Base-by-base conservation (phyloP, 208 protist genomes). In the Wallacemonas sp. region DNA sequence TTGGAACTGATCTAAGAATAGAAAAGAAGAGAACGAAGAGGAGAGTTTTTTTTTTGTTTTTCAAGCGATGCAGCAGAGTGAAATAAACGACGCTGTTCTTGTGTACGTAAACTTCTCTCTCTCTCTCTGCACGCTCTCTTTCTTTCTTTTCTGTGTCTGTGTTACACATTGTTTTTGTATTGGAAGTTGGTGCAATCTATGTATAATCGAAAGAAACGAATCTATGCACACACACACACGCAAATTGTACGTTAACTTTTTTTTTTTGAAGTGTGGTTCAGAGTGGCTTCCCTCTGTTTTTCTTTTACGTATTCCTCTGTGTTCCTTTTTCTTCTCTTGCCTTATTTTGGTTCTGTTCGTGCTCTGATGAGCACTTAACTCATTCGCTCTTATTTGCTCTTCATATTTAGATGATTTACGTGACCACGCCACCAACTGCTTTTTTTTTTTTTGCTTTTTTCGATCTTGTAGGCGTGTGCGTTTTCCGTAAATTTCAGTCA, bases 91-190 rank as follows among this genome's bases (percentile, higher is more conserved):
- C n/a, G n/a, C n/a, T n/a, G n/a, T n/a, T n/a, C n/a, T n/a, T n/a
- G n/a, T n/a, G n/a, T n/a, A n/a, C n/a, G 6, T 41, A 41, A 41
- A 14, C 46, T 66, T 2, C n/a, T 66, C 56, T 58, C 45, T 66
- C 56, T 56, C 56, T 66, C 44, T 36, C 11, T 45, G 31, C 22
- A 19, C 22, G 44, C 22, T 9, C 9, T 49, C 19, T 22, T n/a
- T 49, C 44, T 49, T 49, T 49, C 44, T 6, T 49, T 49, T n/a
- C 22, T 49, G 44, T n/a, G 44, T 49, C 5, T 22, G 44, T 49
- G 44, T n/a, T n/a, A n/a, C n/a, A n/a, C n/a, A n/a, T n/a, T n/a
- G n/a, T n/a, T n/a, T n/a, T n/a, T n/a, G n/a, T n/a, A n/a, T n/a
- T n/a, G n/a, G n/a, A n/a, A n/a, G n/a, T n/a, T n/a, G n/a, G n/a